A percentile compares a stretch with the other conserved stretches of the same genome.
Conservation (phyloP, 371 early-diverging fungal genomes). For the Mortierella sp. region DNA sequence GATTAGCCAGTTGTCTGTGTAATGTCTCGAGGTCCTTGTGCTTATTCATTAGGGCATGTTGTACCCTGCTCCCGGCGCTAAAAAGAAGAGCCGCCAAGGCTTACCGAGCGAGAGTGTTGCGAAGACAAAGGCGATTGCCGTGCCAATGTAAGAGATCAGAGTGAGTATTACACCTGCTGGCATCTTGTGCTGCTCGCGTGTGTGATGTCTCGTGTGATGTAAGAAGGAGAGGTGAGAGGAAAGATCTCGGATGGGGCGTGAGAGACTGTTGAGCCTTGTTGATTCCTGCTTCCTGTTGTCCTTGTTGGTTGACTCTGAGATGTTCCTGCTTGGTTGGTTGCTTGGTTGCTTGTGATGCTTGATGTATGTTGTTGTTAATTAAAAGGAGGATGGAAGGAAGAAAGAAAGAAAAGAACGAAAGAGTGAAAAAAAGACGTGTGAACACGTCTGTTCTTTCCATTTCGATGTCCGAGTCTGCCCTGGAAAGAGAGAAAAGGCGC, state of each 20-base stretch:
- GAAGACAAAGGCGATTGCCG: conserved; percentile 47
- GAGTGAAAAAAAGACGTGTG: too few relatives aligned
- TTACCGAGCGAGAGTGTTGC: conserved; percentile 53
- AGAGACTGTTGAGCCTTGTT: background rate
- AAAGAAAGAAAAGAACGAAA: too few relatives aligned
- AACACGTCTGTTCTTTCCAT: too few relatives aligned
- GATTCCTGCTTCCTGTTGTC: background rate
- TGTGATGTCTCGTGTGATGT: background rate
- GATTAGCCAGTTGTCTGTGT: background rate
- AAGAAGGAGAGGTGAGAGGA: background rate
- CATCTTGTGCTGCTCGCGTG: conserved; percentile 25
- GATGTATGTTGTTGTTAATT: too few relatives aligned
- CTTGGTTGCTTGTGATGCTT: too few relatives aligned
- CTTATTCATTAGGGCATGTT: background rate
- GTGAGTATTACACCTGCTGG: conserved; percentile 25
- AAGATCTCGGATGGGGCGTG: background rate
- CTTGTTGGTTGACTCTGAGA: background rate
- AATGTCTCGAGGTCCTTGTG: too few relatives aligned
- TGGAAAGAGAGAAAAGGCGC: background rate
- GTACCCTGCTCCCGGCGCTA: background rate
- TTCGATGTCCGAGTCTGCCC: background rate
- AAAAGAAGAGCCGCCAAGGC: background rate
- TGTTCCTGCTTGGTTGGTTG: background rate
- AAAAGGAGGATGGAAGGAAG: too few relatives aligned
- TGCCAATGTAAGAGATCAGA: conserved; percentile 47